Conservation (phyloP, 2,329 filamentous ascomycete genomes). For the Huntiella bhutanensis region DNA sequence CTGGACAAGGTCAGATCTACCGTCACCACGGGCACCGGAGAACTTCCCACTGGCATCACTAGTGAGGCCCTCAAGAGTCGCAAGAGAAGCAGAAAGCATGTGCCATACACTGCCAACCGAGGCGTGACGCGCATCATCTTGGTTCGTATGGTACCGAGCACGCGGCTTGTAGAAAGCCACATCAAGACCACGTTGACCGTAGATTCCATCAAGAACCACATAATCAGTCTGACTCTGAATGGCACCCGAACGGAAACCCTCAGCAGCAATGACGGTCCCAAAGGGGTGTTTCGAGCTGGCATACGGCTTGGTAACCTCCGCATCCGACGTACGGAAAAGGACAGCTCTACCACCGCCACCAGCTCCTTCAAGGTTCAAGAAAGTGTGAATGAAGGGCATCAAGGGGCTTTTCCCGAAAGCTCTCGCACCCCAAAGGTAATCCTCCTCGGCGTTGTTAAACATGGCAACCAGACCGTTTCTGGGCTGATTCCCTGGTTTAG, state of each 20-base stretch:
- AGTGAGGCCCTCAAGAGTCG: conserved; percentile 53
- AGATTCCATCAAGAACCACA: conserved; percentile 55
- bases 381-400: conserved; percentile 63
- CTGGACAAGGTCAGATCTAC: conserved; percentile 39
- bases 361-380: conserved; percentile 87
- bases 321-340: conserved; percentile 74
- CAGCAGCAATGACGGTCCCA: conserved; percentile 60
- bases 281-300: conserved; percentile 54
- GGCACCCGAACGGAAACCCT: conserved; percentile 63
- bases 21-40: conserved; percentile 35
- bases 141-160: conserved; percentile 72
- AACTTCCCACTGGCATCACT: conserved; percentile 49
- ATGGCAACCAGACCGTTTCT: conserved; percentile 65
- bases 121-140: conserved; percentile 70
- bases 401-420: conserved; percentile 73
- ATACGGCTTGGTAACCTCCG: conserved; percentile 69
- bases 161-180: conserved; percentile 80
- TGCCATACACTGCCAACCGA: conserved; percentile 64
- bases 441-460: conserved; percentile 92
- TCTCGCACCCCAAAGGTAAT: conserved; percentile 70
- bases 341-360: conserved; percentile 78
- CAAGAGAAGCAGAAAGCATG: conserved; percentile 73
- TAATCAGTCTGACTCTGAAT: conserved; percentile 84
- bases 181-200: conserved; percentile 75
- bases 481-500: conserved; percentile 49